Evolutionary conservation across 345 rosid genomes (phyloP), one percentile per base, ranked within the genome.

Genomic region (Sisymbrium altissimum): DNA sequence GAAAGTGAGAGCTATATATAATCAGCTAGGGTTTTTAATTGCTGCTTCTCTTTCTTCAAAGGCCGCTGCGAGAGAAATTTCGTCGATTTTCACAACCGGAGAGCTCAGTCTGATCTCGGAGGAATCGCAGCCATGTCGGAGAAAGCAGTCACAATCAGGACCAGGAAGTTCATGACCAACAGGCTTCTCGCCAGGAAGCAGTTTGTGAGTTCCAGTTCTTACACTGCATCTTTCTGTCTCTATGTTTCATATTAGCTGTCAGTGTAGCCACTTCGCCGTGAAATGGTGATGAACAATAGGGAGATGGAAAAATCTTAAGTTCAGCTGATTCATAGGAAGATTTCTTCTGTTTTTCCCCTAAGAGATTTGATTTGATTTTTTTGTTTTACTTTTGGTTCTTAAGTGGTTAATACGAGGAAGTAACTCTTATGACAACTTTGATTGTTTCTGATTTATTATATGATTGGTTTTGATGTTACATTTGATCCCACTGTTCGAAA

Each of bases 121-220:
- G 43, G 8, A 53, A 59, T 39, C 29, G 58, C 43, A 76, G 72
- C 57, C 66, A 91, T 89, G 96, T 88, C 95, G 74, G 98, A 91
- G 68, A 94, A 91, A 84, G 97, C 96, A 8, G 93, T 89, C 4
- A 95, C 97, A 0, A 86, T 94, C 32, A 80, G 97, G 8, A 91
- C 97, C 36, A 79, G 99, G 70, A 94, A 94, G 83, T 91, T 95
- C 81, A 95, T 95, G 97, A 95, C 99, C 46, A 95, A 95, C 81
- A 84, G 99, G 71, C 97, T 95, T 40, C 97, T 92, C 64, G 81
- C 96, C 27, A 89, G 99, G 86, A 95, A 90, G 85, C 98, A 94
- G 79, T 94, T 94, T 63, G 98, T 94, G 72, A 83, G 97, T 71
- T 54, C 0, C n/a, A 39, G 0, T 25, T 48, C 62, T 12, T 45